Percentiles rank a stretch among this genome's conserved stretches.
phyloP scores from a whole-genome alignment of 1,284 basidiomycete species.

The Ganoderma sinense region DNA sequence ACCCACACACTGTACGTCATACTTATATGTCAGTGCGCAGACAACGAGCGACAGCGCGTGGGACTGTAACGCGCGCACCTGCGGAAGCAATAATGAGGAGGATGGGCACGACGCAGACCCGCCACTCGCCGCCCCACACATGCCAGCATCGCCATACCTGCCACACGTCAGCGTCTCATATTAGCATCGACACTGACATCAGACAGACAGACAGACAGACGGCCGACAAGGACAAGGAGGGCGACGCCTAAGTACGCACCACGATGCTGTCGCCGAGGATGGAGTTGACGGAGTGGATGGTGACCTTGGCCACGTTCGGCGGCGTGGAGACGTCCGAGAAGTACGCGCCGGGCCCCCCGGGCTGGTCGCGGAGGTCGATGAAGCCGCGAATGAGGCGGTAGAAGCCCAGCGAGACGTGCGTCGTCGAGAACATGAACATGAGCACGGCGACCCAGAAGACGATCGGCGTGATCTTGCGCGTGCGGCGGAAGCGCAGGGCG shows the following conservation, averaged over 20 bases:
- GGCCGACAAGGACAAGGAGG: neutral
- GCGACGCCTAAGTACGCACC: slow-evolving; percentile 30
- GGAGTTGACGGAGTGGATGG: slow-evolving; percentile 47
- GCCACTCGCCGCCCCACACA: slow-evolving; percentile 45
- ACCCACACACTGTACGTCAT: slow-evolving; percentile 42
- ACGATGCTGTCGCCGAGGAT: slow-evolving; percentile 47
- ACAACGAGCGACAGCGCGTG: neutral
- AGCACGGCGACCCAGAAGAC: slow-evolving; percentile 42
- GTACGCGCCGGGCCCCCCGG: slow-evolving; percentile 45
- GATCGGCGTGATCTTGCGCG: slow-evolving; percentile 39
- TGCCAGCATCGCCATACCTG: slow-evolving; percentile 49
- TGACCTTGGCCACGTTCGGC: slow-evolving; percentile 48
- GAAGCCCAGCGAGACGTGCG: slow-evolving; percentile 48
- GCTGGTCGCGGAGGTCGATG: slow-evolving; percentile 42
- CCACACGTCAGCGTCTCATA: neutral
- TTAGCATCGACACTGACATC: too few species aligned
- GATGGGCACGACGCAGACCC: slow-evolving; percentile 42
- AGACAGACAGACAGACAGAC: neutral
- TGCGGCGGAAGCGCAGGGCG: slow-evolving; percentile 42
- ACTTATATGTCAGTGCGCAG: neutral
- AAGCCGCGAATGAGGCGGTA: slow-evolving; percentile 48
- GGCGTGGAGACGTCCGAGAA: slow-evolving; percentile 48
- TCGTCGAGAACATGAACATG: slow-evolving; percentile 47
- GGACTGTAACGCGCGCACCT: slow-evolving; percentile 31
- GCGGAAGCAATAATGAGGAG: slow-evolving; percentile 44